Conservation (phyloP, 73 alveolate genomes). For the Tetrahymena elliotti region DNA sequence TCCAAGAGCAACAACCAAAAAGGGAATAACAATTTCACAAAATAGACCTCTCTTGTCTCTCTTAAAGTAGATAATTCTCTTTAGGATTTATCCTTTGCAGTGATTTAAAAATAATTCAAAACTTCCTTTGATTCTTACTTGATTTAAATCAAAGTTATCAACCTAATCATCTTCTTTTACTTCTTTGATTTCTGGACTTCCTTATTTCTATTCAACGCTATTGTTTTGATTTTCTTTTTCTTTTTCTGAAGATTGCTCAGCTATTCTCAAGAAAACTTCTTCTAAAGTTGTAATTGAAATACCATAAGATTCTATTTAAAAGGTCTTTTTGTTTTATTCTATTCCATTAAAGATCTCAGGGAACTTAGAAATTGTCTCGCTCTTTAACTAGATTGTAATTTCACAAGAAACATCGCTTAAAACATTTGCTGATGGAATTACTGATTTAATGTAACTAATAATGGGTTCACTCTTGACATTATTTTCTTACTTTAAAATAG, state of each 20-base stretch:
- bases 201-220: conserved; percentile 40
- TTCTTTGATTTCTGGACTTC: conserved; percentile 1
- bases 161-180: not conserved
- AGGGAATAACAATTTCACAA: conserved; percentile 60
- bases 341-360: conserved; percentile 67
- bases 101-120: conserved; percentile 39
- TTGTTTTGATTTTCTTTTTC: conserved; percentile 21
- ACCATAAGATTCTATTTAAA: conserved; percentile 78
- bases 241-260: conserved; percentile 37
- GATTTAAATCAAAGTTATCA: conserved; percentile 55
- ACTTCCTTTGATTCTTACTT: conserved; percentile 36
- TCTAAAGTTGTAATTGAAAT: conserved; percentile 91
- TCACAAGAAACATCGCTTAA: conserved; percentile 59
- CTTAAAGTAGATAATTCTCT: conserved; percentile 38
- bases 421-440: conserved; percentile 19
- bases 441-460: conserved; percentile 14
- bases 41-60: conserved; percentile 57
- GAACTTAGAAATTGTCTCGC: conserved; percentile 40
- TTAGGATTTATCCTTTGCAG: conserved; percentile 46
- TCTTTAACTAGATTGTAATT: conserved; percentile 59
- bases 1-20: conserved; percentile 57
- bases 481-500: conserved; percentile 31
- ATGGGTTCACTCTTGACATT: conserved; percentile 31
- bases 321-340: conserved; percentile 46
- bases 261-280: conserved; percentile 88